phyloP scores from a whole-genome alignment of 352 stramenopile species.

The Phytophthora capsici region DNA sequence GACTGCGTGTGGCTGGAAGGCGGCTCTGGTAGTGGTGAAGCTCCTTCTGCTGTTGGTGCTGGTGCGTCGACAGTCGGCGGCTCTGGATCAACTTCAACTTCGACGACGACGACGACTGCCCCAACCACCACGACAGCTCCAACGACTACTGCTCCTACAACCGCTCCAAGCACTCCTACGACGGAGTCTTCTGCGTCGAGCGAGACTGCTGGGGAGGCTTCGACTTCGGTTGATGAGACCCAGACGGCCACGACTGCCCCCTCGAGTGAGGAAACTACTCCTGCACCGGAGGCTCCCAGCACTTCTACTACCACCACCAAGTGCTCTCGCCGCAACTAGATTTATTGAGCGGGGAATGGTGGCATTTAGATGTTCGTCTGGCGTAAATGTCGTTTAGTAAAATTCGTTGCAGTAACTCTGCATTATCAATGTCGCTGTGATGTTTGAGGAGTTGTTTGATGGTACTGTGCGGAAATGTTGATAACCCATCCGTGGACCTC shows the following conservation, averaged over 20 bases:
- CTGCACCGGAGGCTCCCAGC: slow-evolving; percentile 17
- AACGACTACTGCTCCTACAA: slow-evolving; percentile 2
- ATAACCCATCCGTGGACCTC: no score
- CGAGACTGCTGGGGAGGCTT: slow-evolving; percentile 11
- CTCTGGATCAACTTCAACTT: slow-evolving; percentile 11
- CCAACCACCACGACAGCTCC: slow-evolving; percentile 11
- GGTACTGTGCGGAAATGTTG: no score
- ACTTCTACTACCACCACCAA: slow-evolving; percentile 5
- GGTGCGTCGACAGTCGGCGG: slow-evolving; percentile 13
- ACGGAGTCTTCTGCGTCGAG: background rate
- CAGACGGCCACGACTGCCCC: background rate
- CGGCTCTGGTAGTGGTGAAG: slow-evolving; percentile 27
- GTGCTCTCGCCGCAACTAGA: slow-evolving; percentile 14
- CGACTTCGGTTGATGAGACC: slow-evolving; percentile 8
- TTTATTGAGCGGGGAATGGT: slow-evolving; percentile 8
- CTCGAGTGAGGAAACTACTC: slow-evolving; percentile 3
- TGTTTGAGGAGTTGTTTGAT: background rate
- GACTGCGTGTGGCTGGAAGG: slow-evolving; percentile 48
- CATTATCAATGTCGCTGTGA: slow-evolving; percentile 1
- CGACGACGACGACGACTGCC: slow-evolving; percentile 2
- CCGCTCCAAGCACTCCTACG: slow-evolving; percentile 6
- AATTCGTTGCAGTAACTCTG: slow-evolving; percentile 6
- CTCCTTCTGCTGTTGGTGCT: slow-evolving; percentile 24
- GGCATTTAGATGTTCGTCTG: slow-evolving; percentile 8
- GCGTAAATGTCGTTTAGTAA: slow-evolving; percentile 13